Evolutionary conservation across 257 asterid genomes (phyloP).

Genomic region (Primulina huaijiensis): DNA sequence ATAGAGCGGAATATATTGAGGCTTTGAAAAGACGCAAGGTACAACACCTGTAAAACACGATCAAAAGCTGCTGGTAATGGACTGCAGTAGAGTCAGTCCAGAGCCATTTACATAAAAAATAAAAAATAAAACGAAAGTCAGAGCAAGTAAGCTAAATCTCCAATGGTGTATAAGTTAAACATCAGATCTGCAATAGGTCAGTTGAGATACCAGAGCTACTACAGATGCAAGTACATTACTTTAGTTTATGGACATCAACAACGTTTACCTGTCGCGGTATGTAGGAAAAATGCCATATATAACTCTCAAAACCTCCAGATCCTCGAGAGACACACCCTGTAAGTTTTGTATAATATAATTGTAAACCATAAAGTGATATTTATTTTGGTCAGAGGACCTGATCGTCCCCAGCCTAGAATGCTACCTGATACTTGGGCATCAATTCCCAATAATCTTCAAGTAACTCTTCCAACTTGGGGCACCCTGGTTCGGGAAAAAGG

Average conservation of each 20-base stretch:
- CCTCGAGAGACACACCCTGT: slow-evolving; percentile 65
- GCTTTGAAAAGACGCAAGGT: slow-evolving; percentile 20
- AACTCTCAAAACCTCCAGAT: slow-evolving; percentile 76
- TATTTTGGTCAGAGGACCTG: background rate
- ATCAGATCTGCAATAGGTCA: background rate
- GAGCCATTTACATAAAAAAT: slow-evolving; percentile 18
- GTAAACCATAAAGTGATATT: background rate
- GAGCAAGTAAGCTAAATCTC: slow-evolving; percentile 5
- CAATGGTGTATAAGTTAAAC: background rate
- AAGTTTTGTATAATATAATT: background rate
- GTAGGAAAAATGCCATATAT: slow-evolving; percentile 91
- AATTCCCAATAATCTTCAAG: slow-evolving; percentile 93
- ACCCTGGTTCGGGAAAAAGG: slow-evolving; percentile 75
- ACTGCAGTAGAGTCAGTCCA: slow-evolving; percentile 39
- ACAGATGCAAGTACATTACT: slow-evolving; percentile 1
- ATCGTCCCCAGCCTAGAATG: background rate
- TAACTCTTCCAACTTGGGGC: slow-evolving; percentile 79
- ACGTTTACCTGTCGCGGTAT: slow-evolving; percentile 75
- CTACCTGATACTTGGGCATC: slow-evolving; percentile 94
- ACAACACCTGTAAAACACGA: slow-evolving; percentile 78
- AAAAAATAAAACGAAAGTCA: slow-evolving; percentile 18
- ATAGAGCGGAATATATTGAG: slow-evolving; percentile 26
- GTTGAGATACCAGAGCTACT: slow-evolving; percentile 5
- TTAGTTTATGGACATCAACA: background rate
- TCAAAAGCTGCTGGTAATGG: slow-evolving; percentile 86